Evolutionary conservation across 2,329 filamentous ascomycete species (phyloP), one percentile per base, ranked within the genome.

Genomic region (Plenodomus tracheiphilus): DNA sequence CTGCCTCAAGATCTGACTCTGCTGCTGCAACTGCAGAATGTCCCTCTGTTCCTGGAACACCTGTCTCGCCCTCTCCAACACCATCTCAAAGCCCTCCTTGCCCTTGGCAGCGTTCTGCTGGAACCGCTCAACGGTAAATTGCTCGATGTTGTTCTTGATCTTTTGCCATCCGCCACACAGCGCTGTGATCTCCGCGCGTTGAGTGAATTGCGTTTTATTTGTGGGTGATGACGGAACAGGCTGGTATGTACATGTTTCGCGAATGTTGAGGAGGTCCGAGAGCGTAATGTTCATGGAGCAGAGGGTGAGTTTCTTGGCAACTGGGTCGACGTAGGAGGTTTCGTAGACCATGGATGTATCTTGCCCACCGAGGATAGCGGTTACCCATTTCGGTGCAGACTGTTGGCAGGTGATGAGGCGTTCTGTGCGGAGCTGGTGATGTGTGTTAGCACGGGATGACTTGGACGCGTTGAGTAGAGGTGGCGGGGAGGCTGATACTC

Each of bases 111-210:
- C 93, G 68, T 99, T 99, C 74, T 99, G 91, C 61, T 85, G 83
- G 78, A 99, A 99, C 46, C 91, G 81, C 58, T 88, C 88, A 38
- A 97, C 88, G 36, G 91, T 88, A 43, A 89, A 86, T 64, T 97
- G 91, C 78, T 99, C 94, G 64, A 99, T 95, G 71, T 87, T 90
- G 76, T 94, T 96, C 80, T 91, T 94, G 71, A 97, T 91, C 70
- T 91, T 91, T 76, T 97, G 90, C 92, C 94, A 99, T 54, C 94
- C 94, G 60, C 94, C 93, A 73, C 91, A 96, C 9, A 97, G 79
- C 0, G 94, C 94, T 1, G 92, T 96, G 69, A 99, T 93, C 75
- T 92, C 85, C 34, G 94, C 94, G 53, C 91, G 86, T 77, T 99
- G 94, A 40, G 85, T 81, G 69, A 99, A 97, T 55, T 87, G 82